Base-by-base conservation (phyloP, 768 basidiomycete species). In the Mycena filopes region DNA sequence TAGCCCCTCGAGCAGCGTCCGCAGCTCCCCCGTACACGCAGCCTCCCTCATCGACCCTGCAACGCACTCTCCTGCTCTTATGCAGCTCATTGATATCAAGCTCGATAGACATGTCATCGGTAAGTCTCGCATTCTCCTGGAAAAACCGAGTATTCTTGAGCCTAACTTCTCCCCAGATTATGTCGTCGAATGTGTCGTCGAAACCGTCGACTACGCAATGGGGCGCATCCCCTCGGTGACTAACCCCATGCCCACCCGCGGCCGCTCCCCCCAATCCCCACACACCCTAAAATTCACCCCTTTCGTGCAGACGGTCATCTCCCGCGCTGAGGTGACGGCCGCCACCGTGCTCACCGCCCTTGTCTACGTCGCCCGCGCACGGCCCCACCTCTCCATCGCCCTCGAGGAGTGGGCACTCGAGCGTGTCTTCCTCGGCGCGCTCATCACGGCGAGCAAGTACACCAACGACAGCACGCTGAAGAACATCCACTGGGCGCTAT, bases 401-500 rank as follows among this genome's bases (percentile, higher is more conserved):
- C 43, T 66, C 23, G 55, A 56, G 42, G 26, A 66, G 21, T 66
- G 53, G 54, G 65, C 65, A 28, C 54, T 45, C 18, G 55, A 66
- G 33, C 55, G 60, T 20, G 59, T 66, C 25, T 61, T 61, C 54
- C 65, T 66, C 42, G 65, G 65, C 42, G 65, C 60, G 5, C 54
- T 61, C 29, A 66, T 66, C 59, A 8, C 2, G 42, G 65, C 65
- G 7, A 26, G 41, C 6, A 66, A 66, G 25, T 66, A 66, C 59
- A 60, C 60, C 12, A 55, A 66, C 46, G 59, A 66, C 55, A 42
- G 41, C 15, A 61, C 65, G 1, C 42, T 66, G 8, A 56, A 57
- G 42, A 66, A 66, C 65, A 48, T 61, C 11, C 60, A 66, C 55
- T 66, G 65, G 65, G 54, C 59, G 6, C 55, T 66, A 1, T 66